A percentile compares a stretch with the other conserved stretches of the same genome.
These are phyloP conservation scores for Phanerochaete carnosa DNA, from an alignment of 768 basidiomycete genomes.

Conservation along the genomic window DNA sequence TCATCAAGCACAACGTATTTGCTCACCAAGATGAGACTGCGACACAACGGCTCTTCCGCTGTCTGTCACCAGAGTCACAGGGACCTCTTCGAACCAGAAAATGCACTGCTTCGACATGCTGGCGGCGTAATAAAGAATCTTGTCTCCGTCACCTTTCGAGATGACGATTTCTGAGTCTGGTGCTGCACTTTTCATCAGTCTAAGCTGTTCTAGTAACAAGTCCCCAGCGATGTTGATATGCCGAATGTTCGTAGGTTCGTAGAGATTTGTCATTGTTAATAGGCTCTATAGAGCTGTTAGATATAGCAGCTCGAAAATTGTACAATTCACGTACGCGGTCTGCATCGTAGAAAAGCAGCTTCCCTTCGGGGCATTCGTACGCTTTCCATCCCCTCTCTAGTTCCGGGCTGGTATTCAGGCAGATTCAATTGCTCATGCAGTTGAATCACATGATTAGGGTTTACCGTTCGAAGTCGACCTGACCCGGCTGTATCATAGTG, in stretches of 20 bases:
- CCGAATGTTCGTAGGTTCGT: no score
- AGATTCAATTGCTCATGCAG: no score
- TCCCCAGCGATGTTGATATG: no score
- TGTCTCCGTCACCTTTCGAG: neutral
- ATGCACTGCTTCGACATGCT: constrained; percentile 1
- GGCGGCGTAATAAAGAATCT: constrained; percentile 11
- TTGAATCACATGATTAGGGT: no score
- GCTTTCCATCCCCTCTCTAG: neutral
- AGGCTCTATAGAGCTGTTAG: constrained; percentile 1
- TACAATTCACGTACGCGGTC: neutral
- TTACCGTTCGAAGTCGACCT: no score
- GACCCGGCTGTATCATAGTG: no score
- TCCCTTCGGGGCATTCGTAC: constrained; percentile 5
- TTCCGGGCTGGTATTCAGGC: neutral
- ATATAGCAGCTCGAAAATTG: neutral
- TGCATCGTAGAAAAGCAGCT: constrained; percentile 1
- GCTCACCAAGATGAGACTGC: constrained; percentile 4
- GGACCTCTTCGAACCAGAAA: constrained; percentile 17
- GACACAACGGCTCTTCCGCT: neutral
- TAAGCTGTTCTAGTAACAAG: no score
- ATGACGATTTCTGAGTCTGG: neutral
- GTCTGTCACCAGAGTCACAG: neutral
- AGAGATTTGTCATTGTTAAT: constrained; percentile 2
- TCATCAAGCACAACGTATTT: neutral
- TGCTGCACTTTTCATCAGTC: neutral